Conservation (phyloP, 2,329 filamentous ascomycete genomes). For the Endoconidiophora polonica region DNA sequence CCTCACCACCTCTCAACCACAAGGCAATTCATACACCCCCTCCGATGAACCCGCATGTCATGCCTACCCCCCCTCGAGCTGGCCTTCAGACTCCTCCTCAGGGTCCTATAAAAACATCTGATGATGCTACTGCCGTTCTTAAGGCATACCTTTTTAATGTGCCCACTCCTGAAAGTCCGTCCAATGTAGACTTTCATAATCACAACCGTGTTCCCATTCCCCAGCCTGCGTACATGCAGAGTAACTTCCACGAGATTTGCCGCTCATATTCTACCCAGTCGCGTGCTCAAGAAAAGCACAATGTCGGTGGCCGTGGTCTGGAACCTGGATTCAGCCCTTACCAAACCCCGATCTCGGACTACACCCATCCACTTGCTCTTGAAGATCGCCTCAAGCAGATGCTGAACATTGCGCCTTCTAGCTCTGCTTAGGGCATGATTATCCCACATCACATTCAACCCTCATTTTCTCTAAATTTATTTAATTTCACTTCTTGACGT, state of each 20-base stretch:
- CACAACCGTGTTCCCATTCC: no score
- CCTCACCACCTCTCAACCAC: neutral
- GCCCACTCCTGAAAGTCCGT: constrained; percentile 6
- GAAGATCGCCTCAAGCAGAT: constrained; percentile 11
- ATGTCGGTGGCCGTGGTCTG: neutral
- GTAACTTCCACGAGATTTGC: neutral
- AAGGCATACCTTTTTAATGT: constrained; percentile 38
- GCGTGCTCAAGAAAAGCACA: neutral
- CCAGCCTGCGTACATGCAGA: neutral
- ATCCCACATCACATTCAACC: no score
- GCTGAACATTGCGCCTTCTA: constrained; percentile 9
- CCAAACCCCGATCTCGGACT: no score
- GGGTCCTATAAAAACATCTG: constrained; percentile 11
- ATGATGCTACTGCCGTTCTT: constrained; percentile 30
- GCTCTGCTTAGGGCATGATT: neutral
- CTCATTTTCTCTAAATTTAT: no score
- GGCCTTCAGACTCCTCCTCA: constrained; percentile 8
- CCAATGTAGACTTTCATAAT: neutral
- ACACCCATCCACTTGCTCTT: neutral
- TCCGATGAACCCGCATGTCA: neutral
- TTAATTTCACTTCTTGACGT: no score
- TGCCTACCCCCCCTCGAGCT: constrained; percentile 5
- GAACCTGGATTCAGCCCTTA: constrained; percentile 5
- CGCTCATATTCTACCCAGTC: neutral
- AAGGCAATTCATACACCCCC: constrained; percentile 5